phyloP scores from a whole-genome alignment of 345 rosid genomes.

The Melastoma malabathricum region DNA sequence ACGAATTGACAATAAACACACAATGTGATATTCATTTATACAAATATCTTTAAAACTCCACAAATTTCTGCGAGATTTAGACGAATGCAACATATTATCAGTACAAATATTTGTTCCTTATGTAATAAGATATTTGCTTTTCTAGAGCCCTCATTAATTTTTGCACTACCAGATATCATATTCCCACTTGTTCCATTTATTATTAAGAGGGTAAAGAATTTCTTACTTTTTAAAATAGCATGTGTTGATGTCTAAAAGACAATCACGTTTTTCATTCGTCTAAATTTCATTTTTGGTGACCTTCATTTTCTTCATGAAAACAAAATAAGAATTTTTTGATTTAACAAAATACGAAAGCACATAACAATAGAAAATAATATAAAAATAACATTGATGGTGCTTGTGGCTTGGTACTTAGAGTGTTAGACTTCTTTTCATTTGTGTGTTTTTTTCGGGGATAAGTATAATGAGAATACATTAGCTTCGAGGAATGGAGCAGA shows the following conservation, averaged over 20 bases:
- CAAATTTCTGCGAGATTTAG: neutral
- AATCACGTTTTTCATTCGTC: neutral
- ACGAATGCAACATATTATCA: neutral
- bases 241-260: slow-evolving; percentile 1
- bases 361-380: no score
- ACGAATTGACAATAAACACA: no score
- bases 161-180: neutral
- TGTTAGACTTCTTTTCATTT: no score
- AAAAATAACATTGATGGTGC: no score
- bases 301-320: neutral
- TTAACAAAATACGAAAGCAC: no score
- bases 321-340: neutral
- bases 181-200: neutral
- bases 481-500: no score
- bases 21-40: no score
- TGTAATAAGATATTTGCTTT: neutral
- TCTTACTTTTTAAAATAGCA: neutral
- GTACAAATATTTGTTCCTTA: neutral
- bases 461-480: no score
- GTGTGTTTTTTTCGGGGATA: neutral
- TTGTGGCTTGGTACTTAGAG: no score
- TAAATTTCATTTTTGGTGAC: no score
- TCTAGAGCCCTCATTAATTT: neutral
- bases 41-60: neutral
- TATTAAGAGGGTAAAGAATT: neutral